A percentile compares a stretch with the other conserved stretches of the same genome.
phyloP scores from a whole-genome alignment of 2,329 filamentous ascomycete species.

The Fusarium albosuccineum region DNA sequence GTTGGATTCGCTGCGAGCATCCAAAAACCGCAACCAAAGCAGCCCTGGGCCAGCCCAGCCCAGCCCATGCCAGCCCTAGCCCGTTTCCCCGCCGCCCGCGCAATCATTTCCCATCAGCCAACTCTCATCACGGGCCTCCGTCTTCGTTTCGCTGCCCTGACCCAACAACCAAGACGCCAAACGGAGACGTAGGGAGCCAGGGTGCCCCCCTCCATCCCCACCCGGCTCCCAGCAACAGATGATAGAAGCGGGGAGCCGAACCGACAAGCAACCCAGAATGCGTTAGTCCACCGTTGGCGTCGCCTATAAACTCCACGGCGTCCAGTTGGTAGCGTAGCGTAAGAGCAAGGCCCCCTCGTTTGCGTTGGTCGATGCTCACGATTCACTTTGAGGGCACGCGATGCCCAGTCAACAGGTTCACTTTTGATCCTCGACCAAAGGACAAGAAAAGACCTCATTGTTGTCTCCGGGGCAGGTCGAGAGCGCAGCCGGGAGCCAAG shows the following conservation, averaged over 20 bases:
- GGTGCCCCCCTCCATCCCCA: conserved; percentile 28
- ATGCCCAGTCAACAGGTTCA: conserved; percentile 24
- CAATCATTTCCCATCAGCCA: conserved; percentile 20
- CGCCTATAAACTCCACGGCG: conserved; percentile 33
- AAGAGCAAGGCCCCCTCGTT: not conserved
- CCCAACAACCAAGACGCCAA: too few relatives aligned
- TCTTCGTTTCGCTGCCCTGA: conserved; percentile 19
- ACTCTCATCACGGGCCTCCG: conserved; percentile 24
- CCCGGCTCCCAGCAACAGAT: conserved; percentile 31
- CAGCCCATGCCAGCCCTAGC: not conserved
- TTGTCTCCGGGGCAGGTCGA: conserved; percentile 21
- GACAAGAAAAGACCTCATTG: conserved; percentile 27
- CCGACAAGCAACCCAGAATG: conserved; percentile 30
- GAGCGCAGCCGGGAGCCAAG: conserved; percentile 28
- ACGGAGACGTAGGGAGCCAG: too few relatives aligned
- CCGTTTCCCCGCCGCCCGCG: conserved; percentile 20
- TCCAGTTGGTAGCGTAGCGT: conserved; percentile 13
- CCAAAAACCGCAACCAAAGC: conserved; percentile 11
- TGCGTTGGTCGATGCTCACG: conserved; percentile 29
- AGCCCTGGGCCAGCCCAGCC: not conserved
- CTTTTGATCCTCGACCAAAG: conserved; percentile 13
- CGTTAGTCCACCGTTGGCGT: conserved; percentile 42
- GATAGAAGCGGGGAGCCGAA: conserved; percentile 40
- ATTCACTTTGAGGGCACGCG: conserved; percentile 30
- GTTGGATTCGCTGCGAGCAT: not conserved